These are phyloP conservation scores for Acanthamoeba lugdunensis DNA, from an alignment of 208 protist genomes.

Conservation along the genomic window DNA sequence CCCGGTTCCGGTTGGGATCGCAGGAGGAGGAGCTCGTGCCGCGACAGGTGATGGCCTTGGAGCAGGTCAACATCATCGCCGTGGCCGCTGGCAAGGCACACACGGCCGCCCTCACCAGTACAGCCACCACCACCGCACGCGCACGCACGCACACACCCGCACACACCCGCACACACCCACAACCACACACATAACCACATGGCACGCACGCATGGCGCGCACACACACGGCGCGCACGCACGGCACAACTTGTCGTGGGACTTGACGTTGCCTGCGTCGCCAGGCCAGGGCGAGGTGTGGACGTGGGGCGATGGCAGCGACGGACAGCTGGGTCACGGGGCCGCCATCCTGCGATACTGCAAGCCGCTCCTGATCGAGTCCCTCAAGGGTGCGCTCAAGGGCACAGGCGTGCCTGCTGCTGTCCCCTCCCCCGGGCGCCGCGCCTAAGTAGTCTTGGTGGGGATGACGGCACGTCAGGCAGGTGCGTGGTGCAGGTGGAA, in stretches of 20 bases:
- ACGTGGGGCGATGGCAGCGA: constrained; percentile 53
- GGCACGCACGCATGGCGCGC: too few species aligned
- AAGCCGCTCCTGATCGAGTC: not conserved
- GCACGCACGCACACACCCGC: not conserved
- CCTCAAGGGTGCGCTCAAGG: not conserved
- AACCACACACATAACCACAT: not conserved
- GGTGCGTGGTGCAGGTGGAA: not conserved
- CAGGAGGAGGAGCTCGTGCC: not conserved
- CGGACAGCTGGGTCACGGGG: constrained; percentile 19
- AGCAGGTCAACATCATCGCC: not conserved
- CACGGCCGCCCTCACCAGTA: constrained; percentile 10
- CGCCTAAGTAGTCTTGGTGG: not conserved
- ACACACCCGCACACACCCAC: not conserved
- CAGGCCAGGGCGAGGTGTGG: constrained; percentile 60
- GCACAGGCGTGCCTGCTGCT: too few species aligned
- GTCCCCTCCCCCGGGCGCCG: too few species aligned
- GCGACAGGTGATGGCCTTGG: not conserved
- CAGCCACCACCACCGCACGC: not conserved
- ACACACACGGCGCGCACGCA: not conserved
- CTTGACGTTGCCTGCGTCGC: too few species aligned
- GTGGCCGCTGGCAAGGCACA: not conserved
- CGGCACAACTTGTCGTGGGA: too few species aligned
- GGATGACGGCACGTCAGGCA: not conserved
- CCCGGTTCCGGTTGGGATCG: not conserved
- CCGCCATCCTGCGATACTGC: not conserved